These are phyloP conservation scores for Mycena amicta DNA, from an alignment of 768 basidiomycete species.

Conservation along the genomic window DNA sequence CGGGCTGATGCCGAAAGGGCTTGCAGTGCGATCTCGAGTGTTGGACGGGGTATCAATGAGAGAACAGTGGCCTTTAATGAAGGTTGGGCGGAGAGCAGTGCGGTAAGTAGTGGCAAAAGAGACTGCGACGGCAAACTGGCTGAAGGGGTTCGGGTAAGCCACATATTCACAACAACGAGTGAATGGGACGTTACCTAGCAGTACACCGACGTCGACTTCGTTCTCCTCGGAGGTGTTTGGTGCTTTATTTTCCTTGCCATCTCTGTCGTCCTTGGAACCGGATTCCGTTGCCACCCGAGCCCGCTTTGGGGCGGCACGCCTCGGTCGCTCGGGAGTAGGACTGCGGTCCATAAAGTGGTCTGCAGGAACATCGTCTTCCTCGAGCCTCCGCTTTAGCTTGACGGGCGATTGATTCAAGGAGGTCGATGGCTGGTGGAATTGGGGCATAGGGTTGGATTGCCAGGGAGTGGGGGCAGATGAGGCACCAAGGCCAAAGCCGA, in stretches of 20 bases:
- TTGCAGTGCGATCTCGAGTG: conserved; percentile 72
- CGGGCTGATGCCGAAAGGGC: conserved; percentile 67
- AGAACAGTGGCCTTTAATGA: conserved; percentile 71
- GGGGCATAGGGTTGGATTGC: conserved; percentile 47
- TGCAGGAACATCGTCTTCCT: conserved; percentile 66
- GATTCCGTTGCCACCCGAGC: conserved; percentile 45
- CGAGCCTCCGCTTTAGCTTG: conserved; percentile 63
- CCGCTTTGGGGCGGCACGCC: conserved; percentile 70
- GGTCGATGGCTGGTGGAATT: conserved; percentile 52
- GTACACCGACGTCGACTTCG: conserved; percentile 77
- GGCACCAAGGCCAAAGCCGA: conserved; percentile 67
- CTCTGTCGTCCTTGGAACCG: conserved; percentile 41
- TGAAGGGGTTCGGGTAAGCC: conserved; percentile 32
- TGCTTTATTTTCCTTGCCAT: conserved; percentile 52
- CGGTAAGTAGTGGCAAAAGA: conserved; percentile 69
- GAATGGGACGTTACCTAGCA: conserved; percentile 62
- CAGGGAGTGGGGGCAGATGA: conserved; percentile 45
- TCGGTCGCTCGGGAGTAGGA: conserved; percentile 79
- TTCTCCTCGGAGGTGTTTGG: conserved; percentile 44
- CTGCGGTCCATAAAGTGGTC: conserved; percentile 85
- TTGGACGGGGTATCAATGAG: conserved; percentile 82
- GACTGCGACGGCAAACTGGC: conserved; percentile 81
- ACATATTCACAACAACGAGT: conserved; percentile 2
- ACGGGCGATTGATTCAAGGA: conserved; percentile 48
- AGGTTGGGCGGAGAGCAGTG: conserved; percentile 69